Percentiles rank a stretch among this genome's conserved stretches.
Evolutionary conservation across 805 yeast genomes (phyloP).

Genomic region (Wickerhamiella slavikovae): DNA sequence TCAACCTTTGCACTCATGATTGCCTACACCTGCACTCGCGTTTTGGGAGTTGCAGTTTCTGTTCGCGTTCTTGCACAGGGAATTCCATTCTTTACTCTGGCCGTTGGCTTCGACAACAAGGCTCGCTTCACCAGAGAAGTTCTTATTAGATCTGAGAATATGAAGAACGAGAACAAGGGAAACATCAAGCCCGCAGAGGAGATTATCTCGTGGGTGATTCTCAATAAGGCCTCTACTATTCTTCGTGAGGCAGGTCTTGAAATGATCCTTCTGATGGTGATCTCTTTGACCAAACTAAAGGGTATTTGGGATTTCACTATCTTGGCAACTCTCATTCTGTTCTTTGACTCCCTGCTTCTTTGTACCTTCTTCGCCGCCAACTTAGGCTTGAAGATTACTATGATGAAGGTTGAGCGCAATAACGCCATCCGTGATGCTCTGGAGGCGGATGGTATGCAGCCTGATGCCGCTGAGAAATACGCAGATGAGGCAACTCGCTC

Average conservation of each 20-base stretch:
- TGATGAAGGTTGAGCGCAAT: slow-evolving; percentile 65
- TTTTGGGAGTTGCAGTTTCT: slow-evolving; percentile 42
- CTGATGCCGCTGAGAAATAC: slow-evolving; percentile 52
- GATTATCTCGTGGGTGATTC: slow-evolving; percentile 24
- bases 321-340: slow-evolving; percentile 45
- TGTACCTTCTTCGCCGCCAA: slow-evolving; percentile 70
- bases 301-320: slow-evolving; percentile 68
- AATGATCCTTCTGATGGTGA: slow-evolving; percentile 39
- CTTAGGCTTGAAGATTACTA: slow-evolving; percentile 72
- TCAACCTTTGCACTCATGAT: slow-evolving; percentile 68
- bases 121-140: slow-evolving; percentile 36
- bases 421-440: slow-evolving; percentile 56
- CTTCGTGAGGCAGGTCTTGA: slow-evolving; percentile 62
- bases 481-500: slow-evolving; percentile 19
- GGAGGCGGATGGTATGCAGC: slow-evolving; percentile 82
- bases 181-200: slow-evolving; percentile 19
- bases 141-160: no score
- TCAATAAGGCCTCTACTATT: slow-evolving; percentile 20
- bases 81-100: slow-evolving; percentile 77
- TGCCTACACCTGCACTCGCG: slow-evolving; percentile 44
- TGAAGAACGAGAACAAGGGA: slow-evolving; percentile 15
- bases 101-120: slow-evolving; percentile 80
- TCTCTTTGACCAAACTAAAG: slow-evolving; percentile 37
- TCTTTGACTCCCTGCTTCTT: slow-evolving; percentile 50
- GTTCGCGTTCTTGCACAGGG: slow-evolving; percentile 70